These are phyloP conservation scores for Phytophthora podocarpi DNA, from an alignment of 352 stramenopile species.

Conservation along the genomic window DNA sequence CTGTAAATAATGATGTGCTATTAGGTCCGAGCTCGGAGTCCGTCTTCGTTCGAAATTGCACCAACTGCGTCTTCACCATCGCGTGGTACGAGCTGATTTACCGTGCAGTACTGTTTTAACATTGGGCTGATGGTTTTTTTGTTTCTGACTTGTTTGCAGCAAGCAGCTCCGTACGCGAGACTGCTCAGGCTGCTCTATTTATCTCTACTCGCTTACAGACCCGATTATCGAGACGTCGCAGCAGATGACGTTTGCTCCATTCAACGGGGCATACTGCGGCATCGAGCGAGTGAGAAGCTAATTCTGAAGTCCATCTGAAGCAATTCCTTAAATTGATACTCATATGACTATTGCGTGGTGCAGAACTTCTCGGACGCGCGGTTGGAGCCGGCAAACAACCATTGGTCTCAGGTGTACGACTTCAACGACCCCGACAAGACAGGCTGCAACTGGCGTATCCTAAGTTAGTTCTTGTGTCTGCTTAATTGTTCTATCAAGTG, in stretches of 20 bases:
- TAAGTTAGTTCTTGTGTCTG: slow-evolving; percentile 58
- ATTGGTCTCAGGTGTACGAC: slow-evolving; percentile 92
- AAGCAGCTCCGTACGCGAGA: slow-evolving; percentile 92
- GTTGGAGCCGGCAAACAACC: slow-evolving; percentile 86
- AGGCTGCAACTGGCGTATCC: slow-evolving; percentile 69
- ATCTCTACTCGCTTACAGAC: slow-evolving; percentile 91
- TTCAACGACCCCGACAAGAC: slow-evolving; percentile 92
- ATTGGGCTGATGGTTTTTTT: slow-evolving; percentile 10
- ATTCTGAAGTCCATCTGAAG: background rate
- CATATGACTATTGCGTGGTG: background rate
- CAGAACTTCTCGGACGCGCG: slow-evolving; percentile 76
- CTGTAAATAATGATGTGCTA: background rate
- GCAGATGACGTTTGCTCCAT: slow-evolving; percentile 88
- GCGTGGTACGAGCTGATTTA: slow-evolving; percentile 77
- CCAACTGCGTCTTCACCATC: slow-evolving; percentile 90
- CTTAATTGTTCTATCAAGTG: background rate
- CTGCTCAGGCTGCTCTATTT: slow-evolving; percentile 82
- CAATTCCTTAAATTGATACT: background rate
- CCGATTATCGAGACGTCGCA: slow-evolving; percentile 92
- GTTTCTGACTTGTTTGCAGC: slow-evolving; percentile 26
- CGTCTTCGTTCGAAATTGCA: slow-evolving; percentile 92
- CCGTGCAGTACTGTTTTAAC: no score
- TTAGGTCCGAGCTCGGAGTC: slow-evolving; percentile 82
- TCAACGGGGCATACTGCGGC: slow-evolving; percentile 86
- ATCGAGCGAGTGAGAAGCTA: slow-evolving; percentile 47